A percentile compares a stretch with the other conserved stretches of the same genome.
These are phyloP conservation scores for Euryodendron excelsum DNA, from an alignment of 148 eudicot genomes.

Conservation along the genomic window DNA sequence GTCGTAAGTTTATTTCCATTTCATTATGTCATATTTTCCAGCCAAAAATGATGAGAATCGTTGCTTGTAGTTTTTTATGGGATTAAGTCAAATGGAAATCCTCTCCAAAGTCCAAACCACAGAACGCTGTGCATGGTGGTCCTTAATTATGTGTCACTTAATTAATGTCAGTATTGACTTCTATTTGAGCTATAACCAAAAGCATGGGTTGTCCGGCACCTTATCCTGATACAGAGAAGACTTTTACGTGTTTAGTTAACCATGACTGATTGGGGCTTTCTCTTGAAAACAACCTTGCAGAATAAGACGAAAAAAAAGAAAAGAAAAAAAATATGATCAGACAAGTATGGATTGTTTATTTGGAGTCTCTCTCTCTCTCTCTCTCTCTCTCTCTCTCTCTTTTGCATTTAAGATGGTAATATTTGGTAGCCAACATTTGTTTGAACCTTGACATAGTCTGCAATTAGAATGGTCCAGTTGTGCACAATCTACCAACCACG, in stretches of 20 bases:
- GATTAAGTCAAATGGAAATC: not conserved
- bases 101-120: not conserved
- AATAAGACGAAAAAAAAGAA: too few species aligned
- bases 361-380: not conserved
- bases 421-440: not conserved
- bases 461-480: not conserved
- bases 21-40: not conserved
- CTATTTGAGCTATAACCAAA: not conserved
- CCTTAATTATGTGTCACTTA: not conserved
- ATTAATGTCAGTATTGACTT: not conserved
- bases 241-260: not conserved
- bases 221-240: not conserved
- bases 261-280: not conserved
- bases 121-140: not conserved
- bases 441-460: not conserved
- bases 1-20: conserved; percentile 60
- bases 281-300: not conserved
- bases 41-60: not conserved
- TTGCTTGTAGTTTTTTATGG: not conserved
- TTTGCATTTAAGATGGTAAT: not conserved
- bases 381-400: not conserved
- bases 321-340: not conserved
- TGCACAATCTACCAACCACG: too few species aligned
- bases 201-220: not conserved
- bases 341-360: not conserved